A percentile compares a stretch with the other conserved stretches of the same genome.
phyloP scores from a whole-genome alignment of 2,329 filamentous ascomycete species.

The Neoarthrinium moseri region DNA sequence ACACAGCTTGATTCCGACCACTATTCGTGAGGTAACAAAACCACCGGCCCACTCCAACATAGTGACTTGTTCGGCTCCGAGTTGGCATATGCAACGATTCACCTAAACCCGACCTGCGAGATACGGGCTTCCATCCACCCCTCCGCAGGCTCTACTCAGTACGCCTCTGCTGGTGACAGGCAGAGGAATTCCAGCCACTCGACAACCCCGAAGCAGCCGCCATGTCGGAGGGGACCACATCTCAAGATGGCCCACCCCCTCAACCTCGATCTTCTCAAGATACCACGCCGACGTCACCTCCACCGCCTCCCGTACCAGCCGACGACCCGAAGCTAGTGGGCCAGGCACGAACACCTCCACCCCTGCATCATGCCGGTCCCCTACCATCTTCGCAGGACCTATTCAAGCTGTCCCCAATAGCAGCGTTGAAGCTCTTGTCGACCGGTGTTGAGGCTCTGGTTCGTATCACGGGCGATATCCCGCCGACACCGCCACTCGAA shows the following conservation, averaged over 20 bases:
- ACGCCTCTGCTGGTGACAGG: constrained; percentile 4
- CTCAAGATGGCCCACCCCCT: not conserved
- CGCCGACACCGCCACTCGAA: constrained; percentile 72
- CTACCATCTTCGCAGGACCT: constrained; percentile 58
- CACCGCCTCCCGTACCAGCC: constrained; percentile 36
- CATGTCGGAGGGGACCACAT: not conserved
- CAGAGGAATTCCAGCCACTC: not conserved
- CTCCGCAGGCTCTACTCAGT: no score
- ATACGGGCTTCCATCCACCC: no score
- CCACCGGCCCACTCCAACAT: no score
- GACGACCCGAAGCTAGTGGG: constrained; percentile 32
- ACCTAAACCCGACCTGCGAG: no score
- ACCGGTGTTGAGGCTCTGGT: constrained; percentile 70
- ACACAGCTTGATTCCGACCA: no score
- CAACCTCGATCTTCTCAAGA: constrained; percentile 12
- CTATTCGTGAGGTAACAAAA: no score
- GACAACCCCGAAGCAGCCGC: not conserved
- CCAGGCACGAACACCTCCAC: constrained; percentile 34
- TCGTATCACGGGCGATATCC: constrained; percentile 72
- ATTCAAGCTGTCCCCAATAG: constrained; percentile 68
- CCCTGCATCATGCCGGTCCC: constrained; percentile 41
- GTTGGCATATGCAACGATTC: no score
- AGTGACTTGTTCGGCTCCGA: no score
- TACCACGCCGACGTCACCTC: constrained; percentile 29
- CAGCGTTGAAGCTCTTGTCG: constrained; percentile 78